Base-by-base conservation (phyloP, 1,284 basidiomycete species). In the Porodaedalea pini region DNA sequence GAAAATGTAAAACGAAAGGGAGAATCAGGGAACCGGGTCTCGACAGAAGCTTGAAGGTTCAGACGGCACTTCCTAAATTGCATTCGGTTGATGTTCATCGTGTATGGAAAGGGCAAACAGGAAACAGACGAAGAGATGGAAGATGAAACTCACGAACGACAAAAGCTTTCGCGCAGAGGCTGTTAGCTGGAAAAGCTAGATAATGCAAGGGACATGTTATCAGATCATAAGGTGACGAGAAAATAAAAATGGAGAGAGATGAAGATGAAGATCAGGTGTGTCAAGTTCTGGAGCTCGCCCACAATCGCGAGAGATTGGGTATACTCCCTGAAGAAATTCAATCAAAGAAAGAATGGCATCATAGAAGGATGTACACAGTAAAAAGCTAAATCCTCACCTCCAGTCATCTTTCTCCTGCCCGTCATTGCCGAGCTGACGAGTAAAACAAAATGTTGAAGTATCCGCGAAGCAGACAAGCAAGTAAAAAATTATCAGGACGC, bases 301-400 rank as follows among this genome's bases (percentile, higher is more conserved):
- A 67, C 67, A 37, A 56, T 62, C 61, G 53, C 39, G 62, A 62
- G 59, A 60, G 58, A 67, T 62, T 68, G 74, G 78, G 82, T 85
- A 85, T 87, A 74, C 85, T 84, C 88, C 88, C 76, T 89, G 88
- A 90, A 90, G 88, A 90, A 90, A 90, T 90, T 88, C 88, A 84
- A 90, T 89, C 88, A 87, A 84, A 73, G 73, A 70, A 64, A 65
- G 65, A 63, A 63, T 60, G 63, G 60, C 61, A 68, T 65, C 66
- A 69, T 68, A 64, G 31, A 55, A 48, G 29, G 60, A 64, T 55
- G 45, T 36, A 39, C 36, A 23, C 13, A 25, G 2, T 17, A 49
- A 58, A 59, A 54, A 31, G 59, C n/a, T n/a, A 40, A 69, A 75
- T 78, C 69, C 79, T 3, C 77, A 70, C 63, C 31, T 4, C 41